Conservation (phyloP, 345 rosid genomes). For the Gynandropsis gynandra region DNA sequence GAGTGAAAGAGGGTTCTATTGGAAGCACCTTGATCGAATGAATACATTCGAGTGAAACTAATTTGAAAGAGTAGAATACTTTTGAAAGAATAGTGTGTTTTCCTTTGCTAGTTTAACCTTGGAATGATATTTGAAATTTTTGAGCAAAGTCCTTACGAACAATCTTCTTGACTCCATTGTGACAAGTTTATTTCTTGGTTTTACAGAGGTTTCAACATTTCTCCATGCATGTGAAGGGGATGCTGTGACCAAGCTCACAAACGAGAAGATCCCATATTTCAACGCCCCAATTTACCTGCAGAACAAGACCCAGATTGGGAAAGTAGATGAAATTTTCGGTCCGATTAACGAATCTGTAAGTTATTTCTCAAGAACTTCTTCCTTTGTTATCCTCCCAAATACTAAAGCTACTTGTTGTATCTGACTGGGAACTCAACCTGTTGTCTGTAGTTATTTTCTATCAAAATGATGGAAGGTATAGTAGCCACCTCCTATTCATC, state of each 20-base stretch:
- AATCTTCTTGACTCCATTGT: conserved; percentile 40
- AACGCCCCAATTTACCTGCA: conserved; percentile 78
- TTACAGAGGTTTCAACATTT: conserved; percentile 74
- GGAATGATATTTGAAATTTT: neutral
- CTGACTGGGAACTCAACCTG: neutral
- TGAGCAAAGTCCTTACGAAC: neutral
- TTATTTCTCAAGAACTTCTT: neutral
- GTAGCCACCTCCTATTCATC: conserved; percentile 65
- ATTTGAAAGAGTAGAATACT: neutral
- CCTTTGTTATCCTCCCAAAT: neutral
- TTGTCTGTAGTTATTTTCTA: conserved; percentile 61
- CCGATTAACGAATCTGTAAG: conserved; percentile 93
- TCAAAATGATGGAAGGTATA: conserved; percentile 94
- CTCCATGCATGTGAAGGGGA: conserved; percentile 95
- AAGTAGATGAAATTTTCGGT: conserved; percentile 94
- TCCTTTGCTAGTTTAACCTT: neutral
- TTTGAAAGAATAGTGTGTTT: neutral
- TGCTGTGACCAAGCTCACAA: conserved; percentile 76
- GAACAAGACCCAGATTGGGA: conserved; percentile 90
- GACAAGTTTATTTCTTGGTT: conserved; percentile 53
- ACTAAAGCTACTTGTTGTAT: conserved; percentile 10
- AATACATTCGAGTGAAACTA: too few species aligned
- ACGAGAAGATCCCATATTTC: conserved; percentile 77
- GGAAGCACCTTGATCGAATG: too few species aligned
- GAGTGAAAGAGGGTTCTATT: too few species aligned